These are phyloP conservation scores for Cyberlindnera xylosilytica DNA, from an alignment of 805 yeast genomes.

Conservation along the genomic window DNA sequence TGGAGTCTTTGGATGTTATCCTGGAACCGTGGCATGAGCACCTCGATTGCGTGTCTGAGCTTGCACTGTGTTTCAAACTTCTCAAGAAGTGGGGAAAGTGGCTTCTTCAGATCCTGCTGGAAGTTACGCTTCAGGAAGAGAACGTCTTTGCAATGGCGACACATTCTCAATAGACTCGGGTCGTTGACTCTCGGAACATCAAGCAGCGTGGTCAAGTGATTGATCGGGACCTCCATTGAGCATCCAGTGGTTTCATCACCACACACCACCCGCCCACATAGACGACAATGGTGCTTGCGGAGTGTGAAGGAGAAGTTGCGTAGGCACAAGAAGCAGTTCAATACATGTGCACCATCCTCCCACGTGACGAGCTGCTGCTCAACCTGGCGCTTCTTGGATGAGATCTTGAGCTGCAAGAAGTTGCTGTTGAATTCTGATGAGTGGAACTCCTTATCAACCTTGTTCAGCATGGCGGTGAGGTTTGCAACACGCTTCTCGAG, in stretches of 20 bases:
- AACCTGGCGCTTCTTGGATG: slow-evolving; percentile 32
- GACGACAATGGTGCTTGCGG: slow-evolving; percentile 87
- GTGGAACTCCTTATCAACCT: slow-evolving; percentile 26
- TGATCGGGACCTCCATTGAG: slow-evolving; percentile 66
- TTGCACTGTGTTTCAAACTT: slow-evolving; percentile 40
- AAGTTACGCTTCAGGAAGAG: slow-evolving; percentile 57
- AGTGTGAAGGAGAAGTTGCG: slow-evolving; percentile 51
- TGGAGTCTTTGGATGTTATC: slow-evolving; percentile 34
- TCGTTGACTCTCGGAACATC: slow-evolving; percentile 25
- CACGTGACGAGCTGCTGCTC: slow-evolving; percentile 58
- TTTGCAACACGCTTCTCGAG: slow-evolving; percentile 60
- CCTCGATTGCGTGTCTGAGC: slow-evolving; percentile 35
- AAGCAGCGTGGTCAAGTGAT: slow-evolving; percentile 18
- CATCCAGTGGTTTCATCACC: slow-evolving; percentile 62
- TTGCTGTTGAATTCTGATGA: slow-evolving; percentile 20
- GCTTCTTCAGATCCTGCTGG: slow-evolving; percentile 34
- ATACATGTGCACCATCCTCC: slow-evolving; percentile 50
- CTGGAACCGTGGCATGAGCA: slow-evolving; percentile 43
- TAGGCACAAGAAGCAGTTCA: slow-evolving; percentile 63
- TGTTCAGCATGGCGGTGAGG: slow-evolving; percentile 31
- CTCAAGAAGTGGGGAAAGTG: slow-evolving; percentile 36
- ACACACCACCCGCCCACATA: slow-evolving; percentile 84
- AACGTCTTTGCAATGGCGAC: slow-evolving; percentile 63
- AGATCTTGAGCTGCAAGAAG: slow-evolving; percentile 25
- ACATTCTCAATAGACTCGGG: slow-evolving; percentile 48